These are phyloP conservation scores for Gracilaria vermiculophylla DNA, from an alignment of 23 red algal genomes.

Conservation along the genomic window DNA sequence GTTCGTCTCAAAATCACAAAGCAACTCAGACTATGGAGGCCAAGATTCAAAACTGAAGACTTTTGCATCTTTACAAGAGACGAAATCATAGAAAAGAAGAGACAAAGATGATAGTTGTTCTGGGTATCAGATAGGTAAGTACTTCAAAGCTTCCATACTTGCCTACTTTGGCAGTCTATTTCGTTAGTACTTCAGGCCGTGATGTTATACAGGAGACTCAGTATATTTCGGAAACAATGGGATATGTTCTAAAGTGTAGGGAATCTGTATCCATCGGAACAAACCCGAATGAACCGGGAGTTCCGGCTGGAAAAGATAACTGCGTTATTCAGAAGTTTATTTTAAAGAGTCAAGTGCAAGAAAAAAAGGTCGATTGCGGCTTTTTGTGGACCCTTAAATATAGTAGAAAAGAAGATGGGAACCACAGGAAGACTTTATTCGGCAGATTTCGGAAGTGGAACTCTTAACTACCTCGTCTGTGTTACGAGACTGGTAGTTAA, in stretches of 20 bases:
- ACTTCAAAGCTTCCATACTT: background rate
- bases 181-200: background rate
- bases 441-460: background rate
- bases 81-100: too few relatives aligned
- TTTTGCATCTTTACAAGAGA: too few relatives aligned
- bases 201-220: background rate
- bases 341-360: background rate
- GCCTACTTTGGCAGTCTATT: background rate
- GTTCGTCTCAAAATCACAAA: too few relatives aligned
- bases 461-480: background rate
- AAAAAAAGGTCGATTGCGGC: background rate
- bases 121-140: background rate
- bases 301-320: background rate
- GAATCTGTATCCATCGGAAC: background rate
- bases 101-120: too few relatives aligned
- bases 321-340: background rate
- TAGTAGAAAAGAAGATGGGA: background rate
- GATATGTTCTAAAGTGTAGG: background rate
- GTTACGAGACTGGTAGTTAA: too few relatives aligned
- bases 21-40: too few relatives aligned
- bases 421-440: background rate
- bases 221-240: background rate
- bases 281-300: background rate
- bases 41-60: too few relatives aligned
- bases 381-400: background rate